These are phyloP conservation scores for Stylonectria norvegica DNA, from an alignment of 2,329 filamentous ascomycete species.

Conservation along the genomic window DNA sequence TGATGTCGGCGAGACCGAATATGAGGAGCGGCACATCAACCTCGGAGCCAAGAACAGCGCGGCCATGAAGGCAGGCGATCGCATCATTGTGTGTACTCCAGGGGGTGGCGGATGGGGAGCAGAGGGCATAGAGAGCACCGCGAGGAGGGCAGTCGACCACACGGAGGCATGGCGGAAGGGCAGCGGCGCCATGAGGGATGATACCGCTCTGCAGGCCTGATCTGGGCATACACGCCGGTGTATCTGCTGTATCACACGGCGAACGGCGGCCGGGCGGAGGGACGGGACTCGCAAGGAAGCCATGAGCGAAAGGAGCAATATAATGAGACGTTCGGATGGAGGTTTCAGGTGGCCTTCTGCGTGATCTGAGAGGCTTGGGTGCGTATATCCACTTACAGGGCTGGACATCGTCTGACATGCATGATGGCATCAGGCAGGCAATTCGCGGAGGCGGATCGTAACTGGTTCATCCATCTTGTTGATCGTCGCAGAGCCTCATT, in stretches of 20 bases:
- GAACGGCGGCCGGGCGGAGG: not conserved
- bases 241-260: not conserved
- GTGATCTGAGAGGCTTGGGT: not conserved
- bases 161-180: slow-evolving; percentile 53
- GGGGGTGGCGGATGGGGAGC: slow-evolving; percentile 76
- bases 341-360: too few relatives aligned
- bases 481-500: slow-evolving; percentile 9
- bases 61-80: slow-evolving; percentile 70
- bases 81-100: slow-evolving; percentile 74
- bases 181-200: slow-evolving; percentile 55
- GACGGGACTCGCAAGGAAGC: not conserved
- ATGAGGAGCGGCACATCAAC: slow-evolving; percentile 63
- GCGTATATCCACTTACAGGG: slow-evolving; percentile 1
- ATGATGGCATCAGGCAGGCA: slow-evolving; percentile 13
- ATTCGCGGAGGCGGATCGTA: not conserved
- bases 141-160: slow-evolving; percentile 51
- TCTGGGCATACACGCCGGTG: not conserved
- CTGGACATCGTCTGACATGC: slow-evolving; percentile 8
- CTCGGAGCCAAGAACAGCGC: slow-evolving; percentile 78
- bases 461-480: slow-evolving; percentile 1
- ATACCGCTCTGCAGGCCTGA: slow-evolving; percentile 55
- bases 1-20: slow-evolving; percentile 38
- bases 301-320: not conserved
- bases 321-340: not conserved
- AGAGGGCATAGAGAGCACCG: slow-evolving; percentile 54